Conservation (phyloP, 331 rosid genomes). For the Malus hybrid region DNA sequence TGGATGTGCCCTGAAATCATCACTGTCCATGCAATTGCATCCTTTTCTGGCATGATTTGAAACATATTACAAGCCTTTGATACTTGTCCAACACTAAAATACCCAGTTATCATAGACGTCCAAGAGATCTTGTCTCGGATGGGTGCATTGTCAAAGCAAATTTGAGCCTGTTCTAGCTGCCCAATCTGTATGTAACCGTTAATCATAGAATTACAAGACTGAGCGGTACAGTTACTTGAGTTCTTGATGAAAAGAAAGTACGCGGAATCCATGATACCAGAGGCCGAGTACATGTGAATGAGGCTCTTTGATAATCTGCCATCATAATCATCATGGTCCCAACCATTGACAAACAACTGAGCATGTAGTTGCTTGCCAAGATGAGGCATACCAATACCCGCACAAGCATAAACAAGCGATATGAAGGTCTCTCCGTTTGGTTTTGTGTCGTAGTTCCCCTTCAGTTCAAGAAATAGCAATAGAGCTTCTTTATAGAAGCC, state of each 20-base stretch:
- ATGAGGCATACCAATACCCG: conserved; percentile 35
- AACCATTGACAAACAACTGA: conserved; percentile 34
- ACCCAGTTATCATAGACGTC: conserved; percentile 56
- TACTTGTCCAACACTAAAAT: conserved; percentile 43
- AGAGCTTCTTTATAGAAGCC: conserved; percentile 45
- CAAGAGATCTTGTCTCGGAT: conserved; percentile 37
- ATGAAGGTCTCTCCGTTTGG: conserved; percentile 60
- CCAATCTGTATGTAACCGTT: conserved; percentile 50
- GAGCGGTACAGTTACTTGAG: conserved; percentile 18
- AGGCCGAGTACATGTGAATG: conserved; percentile 54
- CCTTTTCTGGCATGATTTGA: conserved; percentile 49
- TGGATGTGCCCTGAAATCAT: conserved; percentile 57
- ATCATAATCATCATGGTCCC: conserved; percentile 44
- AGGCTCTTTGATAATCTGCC: conserved; percentile 49
- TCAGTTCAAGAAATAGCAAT: conserved; percentile 39
- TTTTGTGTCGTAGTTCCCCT: conserved; percentile 13
- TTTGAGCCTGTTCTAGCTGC: conserved; percentile 44
- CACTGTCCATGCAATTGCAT: conserved; percentile 58
- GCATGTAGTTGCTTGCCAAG: conserved; percentile 63
- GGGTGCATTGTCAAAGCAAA: conserved; percentile 36
- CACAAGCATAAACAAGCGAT: conserved; percentile 66
- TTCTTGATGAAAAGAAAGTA: conserved; percentile 23
- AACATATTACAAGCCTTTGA: conserved; percentile 43
- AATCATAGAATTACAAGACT: conserved; percentile 46
- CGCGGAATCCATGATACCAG: conserved; percentile 43